Evolutionary conservation across 495 filamentous ascomycete species (phyloP), one percentile per base, ranked within the genome.

Genomic region (Delitschia confertaspora): DNA sequence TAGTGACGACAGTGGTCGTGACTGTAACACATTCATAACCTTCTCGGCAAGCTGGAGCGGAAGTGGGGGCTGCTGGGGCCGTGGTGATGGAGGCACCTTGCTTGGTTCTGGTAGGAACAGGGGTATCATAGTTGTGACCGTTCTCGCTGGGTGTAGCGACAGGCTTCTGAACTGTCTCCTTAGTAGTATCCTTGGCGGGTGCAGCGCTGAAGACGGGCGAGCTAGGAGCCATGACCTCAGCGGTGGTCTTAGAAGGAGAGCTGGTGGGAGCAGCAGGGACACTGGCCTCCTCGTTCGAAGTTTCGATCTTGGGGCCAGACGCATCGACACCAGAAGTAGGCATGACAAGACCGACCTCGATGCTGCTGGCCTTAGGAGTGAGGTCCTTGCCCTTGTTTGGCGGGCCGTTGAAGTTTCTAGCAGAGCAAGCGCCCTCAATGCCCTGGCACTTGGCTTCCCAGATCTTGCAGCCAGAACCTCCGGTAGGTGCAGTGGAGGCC

Each of bases 361-460:
- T 55, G 9, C 47, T 55, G 16, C 17, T 17, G 5, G 18, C 11
- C 26, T 31, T 16, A 4, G 67, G 67, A 9, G 58, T 68, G 9
- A 78, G 54, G 24, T 59, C 61, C 54, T 65, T 52, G 14, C 71
- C 72, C 54, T 67, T 63, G 56, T 75, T 65, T 8, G 76, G 75
- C n/a, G 80, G 79, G 0, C 79, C 80, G 30, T 60, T 61, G 45
- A 66, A 78, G 14, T 70, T 45, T 2, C 64, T 61, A 4, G 60
- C 53, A 4, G 43, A 58, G 60, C 79, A 82, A 1, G 60, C 39
- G n/a, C 25, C 59, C 6, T 65, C 47, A 30, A 82, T 65, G 3
- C 27, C 63, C 8, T 68, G 55, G 60, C 83, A 87, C 53, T 77
- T 79, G 2, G 56, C 38, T 43, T 76, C 68, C 76, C 74, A 85